A percentile compares a stretch with the other conserved stretches of the same genome.
Evolutionary conservation across 2,329 filamentous ascomycete genomes (phyloP).

Genomic region (Beauveria brongniartii): DNA sequence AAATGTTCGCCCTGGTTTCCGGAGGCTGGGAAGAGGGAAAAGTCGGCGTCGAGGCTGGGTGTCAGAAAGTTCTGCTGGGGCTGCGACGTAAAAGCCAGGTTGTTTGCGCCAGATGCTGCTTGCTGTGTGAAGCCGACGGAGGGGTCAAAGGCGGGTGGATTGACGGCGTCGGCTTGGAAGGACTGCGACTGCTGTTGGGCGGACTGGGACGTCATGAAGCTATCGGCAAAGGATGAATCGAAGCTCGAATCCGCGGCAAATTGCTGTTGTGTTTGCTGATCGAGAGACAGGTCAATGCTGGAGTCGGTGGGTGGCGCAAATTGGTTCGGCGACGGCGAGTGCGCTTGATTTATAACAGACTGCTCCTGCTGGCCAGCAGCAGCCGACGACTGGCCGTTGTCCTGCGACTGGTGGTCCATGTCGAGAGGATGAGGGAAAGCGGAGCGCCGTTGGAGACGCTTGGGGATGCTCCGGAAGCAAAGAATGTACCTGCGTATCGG

Average conservation of each 20-base stretch:
- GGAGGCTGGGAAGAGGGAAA: conserved; percentile 52
- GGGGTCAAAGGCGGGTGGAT: conserved; percentile 28
- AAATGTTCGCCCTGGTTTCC: conserved; percentile 48
- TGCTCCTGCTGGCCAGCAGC: conserved; percentile 43
- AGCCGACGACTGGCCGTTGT: conserved; percentile 51
- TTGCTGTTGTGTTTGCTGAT: conserved; percentile 36
- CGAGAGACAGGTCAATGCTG: conserved; percentile 48
- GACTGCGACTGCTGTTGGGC: conserved; percentile 22
- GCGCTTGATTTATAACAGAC: conserved; percentile 60
- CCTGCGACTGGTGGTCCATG: conserved; percentile 8
- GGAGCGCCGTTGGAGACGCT: conserved; percentile 8
- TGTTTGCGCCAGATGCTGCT: conserved; percentile 25
- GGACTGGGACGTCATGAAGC: conserved; percentile 29
- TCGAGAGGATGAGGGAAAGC: not conserved
- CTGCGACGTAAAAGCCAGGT: conserved; percentile 29
- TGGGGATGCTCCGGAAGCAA: conserved; percentile 4
- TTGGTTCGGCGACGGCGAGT: conserved; percentile 55
- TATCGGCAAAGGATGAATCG: conserved; percentile 42
- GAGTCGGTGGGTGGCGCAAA: conserved; percentile 39
- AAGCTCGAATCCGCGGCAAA: conserved; percentile 37
- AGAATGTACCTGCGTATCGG: conserved; percentile 7
- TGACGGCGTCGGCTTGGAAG: conserved; percentile 22
- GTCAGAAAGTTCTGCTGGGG: conserved; percentile 39
- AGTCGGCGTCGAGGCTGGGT: conserved; percentile 49
- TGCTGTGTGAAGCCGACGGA: conserved; percentile 38